Evolutionary conservation across 176 grass and related monocot species (phyloP).

Genomic region (Eragrostis curvula): DNA sequence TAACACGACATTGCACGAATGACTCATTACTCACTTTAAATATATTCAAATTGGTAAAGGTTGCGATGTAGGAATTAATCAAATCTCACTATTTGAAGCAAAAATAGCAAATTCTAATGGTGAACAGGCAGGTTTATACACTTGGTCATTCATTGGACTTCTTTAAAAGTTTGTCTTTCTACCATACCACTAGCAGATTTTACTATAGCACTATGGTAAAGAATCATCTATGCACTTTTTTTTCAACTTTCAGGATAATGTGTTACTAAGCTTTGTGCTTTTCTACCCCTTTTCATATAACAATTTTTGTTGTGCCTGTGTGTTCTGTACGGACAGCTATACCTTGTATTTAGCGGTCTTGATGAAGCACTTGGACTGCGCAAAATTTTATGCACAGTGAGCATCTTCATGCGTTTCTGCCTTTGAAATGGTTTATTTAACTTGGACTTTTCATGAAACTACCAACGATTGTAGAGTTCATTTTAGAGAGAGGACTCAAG

Average conservation of each 20-base stretch:
- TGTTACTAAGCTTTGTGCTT: conserved; percentile 22
- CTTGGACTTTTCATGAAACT: conserved; percentile 87
- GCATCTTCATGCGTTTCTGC: conserved; percentile 81
- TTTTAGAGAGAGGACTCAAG: conserved; percentile 90
- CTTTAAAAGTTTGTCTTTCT: conserved; percentile 93
- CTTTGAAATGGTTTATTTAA: conserved; percentile 91
- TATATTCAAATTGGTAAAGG: conserved; percentile 99
- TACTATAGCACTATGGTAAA: conserved; percentile 90
- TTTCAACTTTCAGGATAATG: not conserved
- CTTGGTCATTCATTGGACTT: conserved; percentile 95
- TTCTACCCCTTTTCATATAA: conserved; percentile 59
- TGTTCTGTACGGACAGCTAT: conserved; percentile 87
- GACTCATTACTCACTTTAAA: conserved; percentile 90
- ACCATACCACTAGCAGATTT: conserved; percentile 87
- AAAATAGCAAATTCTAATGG: conserved; percentile 92
- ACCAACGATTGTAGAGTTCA: conserved; percentile 95
- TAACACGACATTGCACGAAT: conserved; percentile 87
- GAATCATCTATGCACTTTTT: not conserved
- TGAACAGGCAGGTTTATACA: conserved; percentile 78
- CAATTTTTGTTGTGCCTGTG: conserved; percentile 77
- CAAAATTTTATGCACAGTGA: conserved; percentile 67
- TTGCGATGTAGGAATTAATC: conserved; percentile 89
- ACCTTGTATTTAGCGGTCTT: conserved; percentile 85
- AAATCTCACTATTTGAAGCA: conserved; percentile 92
- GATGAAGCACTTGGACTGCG: conserved; percentile 63